Evolutionary conservation across 2,329 filamentous ascomycete genomes (phyloP).

Genomic region (Diplodia intermedia): DNA sequence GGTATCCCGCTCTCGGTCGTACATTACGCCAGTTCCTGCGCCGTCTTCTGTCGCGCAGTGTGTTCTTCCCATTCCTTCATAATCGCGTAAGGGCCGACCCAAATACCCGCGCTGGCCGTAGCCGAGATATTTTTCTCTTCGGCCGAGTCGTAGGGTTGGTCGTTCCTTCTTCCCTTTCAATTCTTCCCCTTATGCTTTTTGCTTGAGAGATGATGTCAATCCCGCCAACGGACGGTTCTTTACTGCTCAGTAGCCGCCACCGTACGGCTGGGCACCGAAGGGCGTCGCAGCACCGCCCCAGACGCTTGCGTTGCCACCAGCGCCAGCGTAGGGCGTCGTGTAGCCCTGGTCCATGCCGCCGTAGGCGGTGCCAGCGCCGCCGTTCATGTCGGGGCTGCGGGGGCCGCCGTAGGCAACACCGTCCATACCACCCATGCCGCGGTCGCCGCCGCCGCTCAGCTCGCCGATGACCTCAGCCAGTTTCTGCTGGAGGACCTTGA

Average conservation of each 20-base stretch:
- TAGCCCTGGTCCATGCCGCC: slow-evolving; percentile 69
- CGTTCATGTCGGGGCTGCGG: slow-evolving; percentile 65
- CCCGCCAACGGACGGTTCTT: background rate
- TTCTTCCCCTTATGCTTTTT: background rate
- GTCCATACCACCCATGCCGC: slow-evolving; percentile 53
- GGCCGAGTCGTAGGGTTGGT: background rate
- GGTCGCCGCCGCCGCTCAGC: slow-evolving; percentile 58
- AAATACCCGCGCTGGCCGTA: background rate
- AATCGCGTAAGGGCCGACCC: background rate
- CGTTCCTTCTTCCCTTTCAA: background rate
- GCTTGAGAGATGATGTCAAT: background rate
- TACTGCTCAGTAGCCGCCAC: slow-evolving; percentile 23
- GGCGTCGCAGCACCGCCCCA: slow-evolving; percentile 32
- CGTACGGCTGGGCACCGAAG: slow-evolving; percentile 31
- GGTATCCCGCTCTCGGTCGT: background rate
- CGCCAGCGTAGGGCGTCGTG: slow-evolving; percentile 68
- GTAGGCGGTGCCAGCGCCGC: slow-evolving; percentile 43
- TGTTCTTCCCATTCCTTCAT: background rate
- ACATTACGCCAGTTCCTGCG: background rate
- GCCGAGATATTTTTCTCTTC: background rate
- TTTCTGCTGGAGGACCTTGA: slow-evolving; percentile 88
- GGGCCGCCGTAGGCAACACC: slow-evolving; percentile 62
- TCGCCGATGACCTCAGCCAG: slow-evolving; percentile 78
- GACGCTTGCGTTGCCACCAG: slow-evolving; percentile 35
- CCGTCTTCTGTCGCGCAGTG: background rate